Percentiles rank a stretch among this genome's conserved stretches.
These are phyloP conservation scores for Blastobotrys capitulatus DNA, from an alignment of 1,139 yeast genomes.

Conservation along the genomic window DNA sequence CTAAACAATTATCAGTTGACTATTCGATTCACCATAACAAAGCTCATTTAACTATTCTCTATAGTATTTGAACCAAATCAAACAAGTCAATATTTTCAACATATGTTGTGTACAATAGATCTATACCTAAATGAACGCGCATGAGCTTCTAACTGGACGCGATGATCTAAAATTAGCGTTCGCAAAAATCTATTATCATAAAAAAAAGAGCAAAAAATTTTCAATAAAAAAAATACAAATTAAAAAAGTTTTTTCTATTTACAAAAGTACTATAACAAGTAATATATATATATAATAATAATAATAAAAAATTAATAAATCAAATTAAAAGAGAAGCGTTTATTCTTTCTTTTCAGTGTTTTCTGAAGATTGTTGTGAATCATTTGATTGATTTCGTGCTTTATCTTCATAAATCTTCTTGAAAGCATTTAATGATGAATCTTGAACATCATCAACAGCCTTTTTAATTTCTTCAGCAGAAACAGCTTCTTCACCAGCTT, in stretches of 20 bases:
- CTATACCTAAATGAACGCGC: too few relatives aligned
- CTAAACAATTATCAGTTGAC: too few relatives aligned
- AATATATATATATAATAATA: too few relatives aligned
- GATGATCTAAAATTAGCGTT: too few relatives aligned
- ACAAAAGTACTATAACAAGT: background rate
- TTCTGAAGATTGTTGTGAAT: conserved; percentile 15
- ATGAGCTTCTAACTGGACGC: too few relatives aligned
- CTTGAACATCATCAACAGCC: conserved; percentile 93
- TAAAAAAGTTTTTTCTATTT: background rate
- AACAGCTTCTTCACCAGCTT: conserved; percentile 76
- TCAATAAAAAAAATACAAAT: background rate
- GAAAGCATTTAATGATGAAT: conserved; percentile 85
- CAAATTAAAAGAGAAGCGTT: conserved; percentile 4
- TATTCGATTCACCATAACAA: too few relatives aligned
- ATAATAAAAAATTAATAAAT: background rate
- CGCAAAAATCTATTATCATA: background rate
- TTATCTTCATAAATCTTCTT: conserved; percentile 91
- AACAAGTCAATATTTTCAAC: too few relatives aligned
- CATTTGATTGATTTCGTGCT: conserved; percentile 29
- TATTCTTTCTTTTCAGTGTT: conserved; percentile 24
- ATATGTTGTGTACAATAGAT: too few relatives aligned
- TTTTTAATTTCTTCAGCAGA: conserved; percentile 78
- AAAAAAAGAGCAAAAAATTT: background rate
- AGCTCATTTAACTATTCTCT: too few relatives aligned
- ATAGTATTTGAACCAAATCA: too few relatives aligned